Evolutionary conservation across 257 asterid genomes (phyloP).

Genomic region (Solanum lycopersicoides): DNA sequence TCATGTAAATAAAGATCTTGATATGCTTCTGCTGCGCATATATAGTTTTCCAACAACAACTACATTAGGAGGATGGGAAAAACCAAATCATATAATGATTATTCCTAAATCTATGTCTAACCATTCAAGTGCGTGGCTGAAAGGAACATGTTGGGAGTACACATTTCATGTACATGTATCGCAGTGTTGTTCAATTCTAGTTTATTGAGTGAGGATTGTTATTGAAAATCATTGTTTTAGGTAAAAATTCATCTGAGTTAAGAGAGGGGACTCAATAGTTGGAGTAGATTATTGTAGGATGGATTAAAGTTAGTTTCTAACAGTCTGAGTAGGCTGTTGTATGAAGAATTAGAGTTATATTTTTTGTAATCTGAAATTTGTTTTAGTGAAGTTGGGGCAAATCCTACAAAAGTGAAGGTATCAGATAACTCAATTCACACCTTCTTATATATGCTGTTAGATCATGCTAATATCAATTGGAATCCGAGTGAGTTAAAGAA

Average conservation of each 20-base stretch:
- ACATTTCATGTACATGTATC: neutral
- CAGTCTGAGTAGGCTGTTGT: too few relatives aligned
- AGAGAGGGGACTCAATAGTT: neutral
- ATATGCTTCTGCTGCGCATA: too few relatives aligned
- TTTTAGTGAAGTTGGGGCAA: neutral
- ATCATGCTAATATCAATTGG: too few relatives aligned
- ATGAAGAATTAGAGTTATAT: too few relatives aligned
- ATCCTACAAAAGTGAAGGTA: neutral
- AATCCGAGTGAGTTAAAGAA: too few relatives aligned
- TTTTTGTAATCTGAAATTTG: too few relatives aligned
- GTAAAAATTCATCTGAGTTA: neutral
- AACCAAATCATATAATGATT: neutral
- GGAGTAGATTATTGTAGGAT: neutral
- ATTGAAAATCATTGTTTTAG: neutral
- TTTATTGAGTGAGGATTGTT: neutral
- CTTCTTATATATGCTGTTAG: too few relatives aligned
- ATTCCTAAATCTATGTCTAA: neutral
- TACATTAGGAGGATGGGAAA: neutral
- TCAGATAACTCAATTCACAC: too few relatives aligned
- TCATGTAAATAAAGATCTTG: too few relatives aligned
- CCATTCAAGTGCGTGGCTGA: neutral
- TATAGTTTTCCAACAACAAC: too few relatives aligned
- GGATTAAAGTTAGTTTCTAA: too few relatives aligned
- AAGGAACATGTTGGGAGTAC: neutral
- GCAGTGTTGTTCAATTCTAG: neutral